Percentiles rank a stretch among this genome's conserved stretches.
These are phyloP conservation scores for Neurospora sp. DNA, from an alignment of 495 filamentous ascomycete species.

Conservation along the genomic window DNA sequence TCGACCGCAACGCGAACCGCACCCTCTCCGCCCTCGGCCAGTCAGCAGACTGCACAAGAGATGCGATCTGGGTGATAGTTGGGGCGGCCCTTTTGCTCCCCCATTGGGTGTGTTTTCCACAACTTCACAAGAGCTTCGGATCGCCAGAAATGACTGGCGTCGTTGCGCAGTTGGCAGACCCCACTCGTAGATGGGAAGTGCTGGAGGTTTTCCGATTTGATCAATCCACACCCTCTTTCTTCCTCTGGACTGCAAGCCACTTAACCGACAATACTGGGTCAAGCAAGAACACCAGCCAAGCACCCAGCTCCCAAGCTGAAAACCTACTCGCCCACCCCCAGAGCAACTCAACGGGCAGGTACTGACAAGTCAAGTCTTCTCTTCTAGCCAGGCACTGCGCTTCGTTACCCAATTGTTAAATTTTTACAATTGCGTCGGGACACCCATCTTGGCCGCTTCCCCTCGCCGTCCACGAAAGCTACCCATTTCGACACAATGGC, in stretches of 20 bases:
- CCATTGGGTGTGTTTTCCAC: background rate
- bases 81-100: background rate
- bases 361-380: background rate
- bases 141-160: background rate
- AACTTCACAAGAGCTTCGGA: background rate
- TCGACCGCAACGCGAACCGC: background rate
- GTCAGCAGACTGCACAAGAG: background rate
- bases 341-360: background rate
- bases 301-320: background rate
- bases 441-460: background rate
- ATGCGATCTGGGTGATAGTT: background rate
- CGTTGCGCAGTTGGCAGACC: conserved; percentile 2
- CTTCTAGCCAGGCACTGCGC: background rate
- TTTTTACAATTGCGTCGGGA: background rate
- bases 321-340: background rate
- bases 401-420: background rate
- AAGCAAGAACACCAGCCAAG: background rate
- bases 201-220: background rate
- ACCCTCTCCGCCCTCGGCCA: background rate
- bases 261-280: background rate
- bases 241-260: background rate
- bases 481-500: background rate
- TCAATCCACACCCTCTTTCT: background rate
- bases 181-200: conserved; percentile 1
- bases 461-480: background rate